Percentiles rank a stretch among this genome's conserved stretches.
Conservation (phyloP, 1,139 yeast genomes). For the Barnettozyma hawaiiensis region DNA sequence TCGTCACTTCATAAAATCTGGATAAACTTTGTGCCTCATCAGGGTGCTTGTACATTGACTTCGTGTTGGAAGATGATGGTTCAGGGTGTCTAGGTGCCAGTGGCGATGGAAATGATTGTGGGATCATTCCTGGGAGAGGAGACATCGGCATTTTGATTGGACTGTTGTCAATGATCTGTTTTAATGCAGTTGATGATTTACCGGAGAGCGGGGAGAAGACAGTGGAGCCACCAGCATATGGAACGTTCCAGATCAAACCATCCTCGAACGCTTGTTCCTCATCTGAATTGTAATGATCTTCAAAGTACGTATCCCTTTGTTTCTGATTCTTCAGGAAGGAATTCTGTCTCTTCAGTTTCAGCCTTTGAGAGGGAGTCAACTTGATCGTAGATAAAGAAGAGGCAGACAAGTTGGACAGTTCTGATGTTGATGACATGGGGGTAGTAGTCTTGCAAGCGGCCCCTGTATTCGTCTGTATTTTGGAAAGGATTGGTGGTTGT, state of each 20-base stretch:
- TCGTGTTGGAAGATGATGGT: conserved; percentile 3
- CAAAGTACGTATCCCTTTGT: conserved; percentile 35
- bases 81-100: not conserved
- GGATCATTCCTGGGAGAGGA: conserved; percentile 31
- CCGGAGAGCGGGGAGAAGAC: conserved; percentile 24
- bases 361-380: conserved; percentile 36
- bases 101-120: conserved; percentile 9
- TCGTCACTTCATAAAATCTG: conserved; percentile 36
- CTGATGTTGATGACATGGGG: conserved; percentile 8
- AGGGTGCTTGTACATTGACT: conserved; percentile 16
- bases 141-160: conserved; percentile 32
- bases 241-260: conserved; percentile 41
- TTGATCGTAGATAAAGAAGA: conserved; percentile 17
- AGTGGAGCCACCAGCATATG: conserved; percentile 34
- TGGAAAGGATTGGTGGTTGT: conserved; percentile 3
- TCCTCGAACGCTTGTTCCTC: conserved; percentile 31
- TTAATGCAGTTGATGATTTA: conserved; percentile 20
- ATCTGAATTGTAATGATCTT: conserved; percentile 27
- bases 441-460: conserved; percentile 1
- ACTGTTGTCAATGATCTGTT: conserved; percentile 19
- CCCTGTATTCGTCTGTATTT: conserved; percentile 2
- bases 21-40: conserved; percentile 34
- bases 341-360: conserved; percentile 33
- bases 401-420: conserved; percentile 5
- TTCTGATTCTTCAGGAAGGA: conserved; percentile 23